Percentiles rank a stretch among this genome's conserved stretches.
phyloP scores from a whole-genome alignment of 2,329 filamentous ascomycete species.

The Diaporthe citrichinensis region DNA sequence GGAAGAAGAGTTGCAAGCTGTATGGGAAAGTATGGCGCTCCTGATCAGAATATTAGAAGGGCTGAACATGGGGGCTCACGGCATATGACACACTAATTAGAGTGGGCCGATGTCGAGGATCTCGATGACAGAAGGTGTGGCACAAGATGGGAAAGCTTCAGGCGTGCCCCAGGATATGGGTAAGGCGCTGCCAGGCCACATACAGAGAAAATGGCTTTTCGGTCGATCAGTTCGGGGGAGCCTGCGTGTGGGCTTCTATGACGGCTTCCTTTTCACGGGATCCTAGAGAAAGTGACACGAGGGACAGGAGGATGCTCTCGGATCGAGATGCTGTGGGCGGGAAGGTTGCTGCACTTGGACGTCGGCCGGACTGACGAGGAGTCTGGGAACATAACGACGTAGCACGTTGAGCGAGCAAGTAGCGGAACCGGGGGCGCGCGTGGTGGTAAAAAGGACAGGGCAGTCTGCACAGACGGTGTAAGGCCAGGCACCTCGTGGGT shows the following conservation, averaged over 20 bases:
- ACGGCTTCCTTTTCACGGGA: not conserved
- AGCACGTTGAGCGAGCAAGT: conserved; percentile 18
- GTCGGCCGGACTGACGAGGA: conserved; percentile 14
- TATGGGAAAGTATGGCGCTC: conserved; percentile 30
- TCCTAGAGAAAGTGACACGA: not conserved
- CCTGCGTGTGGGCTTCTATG: not conserved
- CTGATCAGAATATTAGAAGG: conserved; percentile 27
- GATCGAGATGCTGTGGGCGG: conserved; percentile 17
- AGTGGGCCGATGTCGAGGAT: conserved; percentile 39
- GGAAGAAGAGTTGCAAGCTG: conserved; percentile 8
- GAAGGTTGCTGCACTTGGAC: conserved; percentile 14
- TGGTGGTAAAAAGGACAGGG: conserved; percentile 35
- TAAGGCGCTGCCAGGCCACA: conserved; percentile 31
- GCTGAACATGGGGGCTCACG: conserved; percentile 35
- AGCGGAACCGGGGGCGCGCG: conserved; percentile 16
- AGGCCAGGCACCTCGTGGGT: conserved; percentile 35
- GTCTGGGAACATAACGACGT: conserved; percentile 31
- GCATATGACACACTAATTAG: conserved; percentile 35
- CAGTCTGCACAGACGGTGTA: conserved; percentile 26
- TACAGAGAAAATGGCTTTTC: conserved; percentile 34
- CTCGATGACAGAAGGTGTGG: conserved; percentile 41
- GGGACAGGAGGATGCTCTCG: conserved; percentile 9
- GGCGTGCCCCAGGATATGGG: conserved; percentile 34
- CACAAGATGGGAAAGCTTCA: conserved; percentile 38
- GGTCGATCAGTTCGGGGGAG: conserved; percentile 22